Percentiles rank a stretch among this genome's conserved stretches.
phyloP scores from a whole-genome alignment of 495 filamentous ascomycete species.

The Daldinia concentrica region DNA sequence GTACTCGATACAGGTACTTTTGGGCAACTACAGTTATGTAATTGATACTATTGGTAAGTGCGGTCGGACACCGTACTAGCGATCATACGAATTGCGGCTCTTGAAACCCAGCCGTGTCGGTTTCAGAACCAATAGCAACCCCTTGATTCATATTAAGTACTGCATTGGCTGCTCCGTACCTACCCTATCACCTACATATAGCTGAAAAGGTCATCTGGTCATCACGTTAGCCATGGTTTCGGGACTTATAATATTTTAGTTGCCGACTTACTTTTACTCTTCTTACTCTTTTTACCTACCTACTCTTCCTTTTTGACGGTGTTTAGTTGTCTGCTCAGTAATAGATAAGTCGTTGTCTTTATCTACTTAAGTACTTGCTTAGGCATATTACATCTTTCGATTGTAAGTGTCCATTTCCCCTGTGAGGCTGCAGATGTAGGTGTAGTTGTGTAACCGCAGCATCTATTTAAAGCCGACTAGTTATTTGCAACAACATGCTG shows the following conservation, averaged over 20 bases:
- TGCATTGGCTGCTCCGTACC: not conserved
- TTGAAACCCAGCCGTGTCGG: conserved; percentile 36
- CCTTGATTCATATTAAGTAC: conserved; percentile 22
- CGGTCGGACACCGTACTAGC: conserved; percentile 32
- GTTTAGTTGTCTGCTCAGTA: not conserved
- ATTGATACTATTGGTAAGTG: conserved; percentile 5
- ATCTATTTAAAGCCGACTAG: not conserved
- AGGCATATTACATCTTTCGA: not conserved
- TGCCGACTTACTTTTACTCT: not conserved
- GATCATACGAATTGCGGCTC: conserved; percentile 37
- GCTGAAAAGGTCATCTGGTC: conserved; percentile 1
- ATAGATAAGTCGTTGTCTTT: not conserved
- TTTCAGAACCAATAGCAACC: conserved; percentile 29
- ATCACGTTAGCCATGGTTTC: not conserved
- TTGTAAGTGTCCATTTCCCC: not conserved
- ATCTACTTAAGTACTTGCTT: not conserved
- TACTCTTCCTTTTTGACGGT: not conserved
- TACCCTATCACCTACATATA: not conserved
- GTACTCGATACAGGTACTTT: not conserved
- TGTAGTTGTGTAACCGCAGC: conserved; percentile 7
- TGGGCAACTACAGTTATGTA: not conserved
- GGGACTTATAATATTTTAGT: not conserved
- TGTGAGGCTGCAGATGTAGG: not conserved
- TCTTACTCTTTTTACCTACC: not conserved
- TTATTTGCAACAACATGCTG: conserved; percentile 3